Percentiles rank a stretch among this genome's conserved stretches.
Evolutionary conservation across 208 protist species (phyloP).

Genomic region (Leishmania tropica): DNA sequence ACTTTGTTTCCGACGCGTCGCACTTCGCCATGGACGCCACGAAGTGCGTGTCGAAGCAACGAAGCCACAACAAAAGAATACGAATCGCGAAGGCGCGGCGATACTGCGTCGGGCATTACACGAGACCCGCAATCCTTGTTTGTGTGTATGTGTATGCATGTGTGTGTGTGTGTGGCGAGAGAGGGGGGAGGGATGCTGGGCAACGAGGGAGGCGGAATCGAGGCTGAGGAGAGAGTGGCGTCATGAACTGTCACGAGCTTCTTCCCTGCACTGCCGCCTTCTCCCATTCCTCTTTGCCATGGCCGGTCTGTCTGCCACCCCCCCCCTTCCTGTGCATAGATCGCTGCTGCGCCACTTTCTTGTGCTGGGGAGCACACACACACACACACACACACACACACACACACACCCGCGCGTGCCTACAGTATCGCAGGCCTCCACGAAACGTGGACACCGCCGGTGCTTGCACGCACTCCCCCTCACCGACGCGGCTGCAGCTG

Average conservation of each 20-base stretch:
- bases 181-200: too few relatives aligned
- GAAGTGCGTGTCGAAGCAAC: neutral
- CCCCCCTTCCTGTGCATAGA: too few relatives aligned
- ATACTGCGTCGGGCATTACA: neutral
- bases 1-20: neutral
- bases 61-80: neutral
- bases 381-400: neutral
- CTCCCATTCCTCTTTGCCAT: too few relatives aligned
- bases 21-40: neutral
- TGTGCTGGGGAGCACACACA: too few relatives aligned
- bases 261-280: too few relatives aligned
- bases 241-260: too few relatives aligned
- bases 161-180: neutral
- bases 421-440: neutral
- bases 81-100: neutral
- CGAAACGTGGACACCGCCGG: neutral
- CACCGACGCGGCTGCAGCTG: neutral
- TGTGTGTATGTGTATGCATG: neutral
- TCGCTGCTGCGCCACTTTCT: too few relatives aligned
- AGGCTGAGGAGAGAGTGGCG: too few relatives aligned
- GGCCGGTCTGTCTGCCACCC: too few relatives aligned
- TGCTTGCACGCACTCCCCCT: neutral
- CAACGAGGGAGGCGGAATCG: too few relatives aligned
- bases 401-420: neutral
- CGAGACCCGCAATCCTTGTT: neutral